These are phyloP conservation scores for Cercospora nicotianae DNA, from an alignment of 2,329 filamentous ascomycete genomes.

Conservation along the genomic window DNA sequence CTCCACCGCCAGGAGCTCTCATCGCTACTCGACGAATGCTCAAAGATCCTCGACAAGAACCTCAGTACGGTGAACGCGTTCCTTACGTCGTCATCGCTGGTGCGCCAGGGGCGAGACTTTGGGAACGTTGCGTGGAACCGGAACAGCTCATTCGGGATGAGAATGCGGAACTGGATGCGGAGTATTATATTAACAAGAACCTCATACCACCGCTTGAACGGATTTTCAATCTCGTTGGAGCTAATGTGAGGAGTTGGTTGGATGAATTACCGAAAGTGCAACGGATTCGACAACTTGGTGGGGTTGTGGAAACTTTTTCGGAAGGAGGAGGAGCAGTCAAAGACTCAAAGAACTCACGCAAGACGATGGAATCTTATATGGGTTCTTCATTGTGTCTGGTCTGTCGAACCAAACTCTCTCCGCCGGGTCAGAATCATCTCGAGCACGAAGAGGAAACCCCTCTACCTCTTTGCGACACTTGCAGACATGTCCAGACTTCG, in stretches of 20 bases:
- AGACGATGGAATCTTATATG: constrained; percentile 94
- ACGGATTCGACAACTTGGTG: constrained; percentile 63
- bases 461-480: constrained; percentile 59
- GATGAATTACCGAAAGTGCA: constrained; percentile 95
- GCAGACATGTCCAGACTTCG: constrained; percentile 52
- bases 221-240: constrained; percentile 94
- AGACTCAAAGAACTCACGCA: constrained; percentile 38
- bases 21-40: constrained; percentile 86
- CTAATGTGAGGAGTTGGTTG: constrained; percentile 87
- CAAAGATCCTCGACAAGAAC: constrained; percentile 79
- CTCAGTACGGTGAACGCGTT: constrained; percentile 91
- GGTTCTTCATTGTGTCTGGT: constrained; percentile 74
- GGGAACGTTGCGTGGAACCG: constrained; percentile 86
- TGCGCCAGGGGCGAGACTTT: constrained; percentile 77
- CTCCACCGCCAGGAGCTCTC: constrained; percentile 80
- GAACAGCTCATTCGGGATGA: constrained; percentile 76
- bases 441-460: constrained; percentile 20
- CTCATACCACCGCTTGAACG: constrained; percentile 91
- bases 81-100: constrained; percentile 93
- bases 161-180: constrained; percentile 79
- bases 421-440: not conserved
- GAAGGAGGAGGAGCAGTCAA: constrained; percentile 25
- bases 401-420: constrained; percentile 63
- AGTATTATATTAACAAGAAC: constrained; percentile 97
- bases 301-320: constrained; percentile 11